phyloP scores from a whole-genome alignment of 2,329 filamentous ascomycete genomes.

The Fusarium paranaense region DNA sequence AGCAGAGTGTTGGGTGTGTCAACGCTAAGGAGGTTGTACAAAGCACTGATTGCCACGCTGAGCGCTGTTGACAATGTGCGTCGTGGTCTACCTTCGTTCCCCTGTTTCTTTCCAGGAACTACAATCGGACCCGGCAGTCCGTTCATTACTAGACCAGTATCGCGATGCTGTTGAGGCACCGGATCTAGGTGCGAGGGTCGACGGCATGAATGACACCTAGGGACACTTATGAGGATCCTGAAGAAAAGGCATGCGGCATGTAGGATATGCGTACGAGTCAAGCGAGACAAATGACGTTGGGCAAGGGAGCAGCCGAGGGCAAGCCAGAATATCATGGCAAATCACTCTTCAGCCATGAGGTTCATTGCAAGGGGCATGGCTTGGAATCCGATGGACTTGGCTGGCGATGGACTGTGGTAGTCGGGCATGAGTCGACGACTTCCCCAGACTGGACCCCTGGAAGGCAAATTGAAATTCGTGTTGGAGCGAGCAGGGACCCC shows the following conservation, averaged over 20 bases:
- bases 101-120: neutral
- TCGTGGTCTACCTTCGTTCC: constrained; percentile 36
- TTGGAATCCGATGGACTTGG: neutral
- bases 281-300: neutral
- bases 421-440: constrained; percentile 12
- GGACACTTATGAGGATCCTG: constrained; percentile 29
- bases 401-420: neutral
- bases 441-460: constrained; percentile 35
- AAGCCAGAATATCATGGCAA: constrained; percentile 2
- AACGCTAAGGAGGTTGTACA: constrained; percentile 93
- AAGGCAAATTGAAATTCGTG: constrained; percentile 18
- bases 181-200: constrained; percentile 15
- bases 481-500: constrained; percentile 21
- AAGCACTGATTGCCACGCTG: constrained; percentile 83
- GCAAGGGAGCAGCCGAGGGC: neutral
- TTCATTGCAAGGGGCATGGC: constrained; percentile 20
- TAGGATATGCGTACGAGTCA: constrained; percentile 9
- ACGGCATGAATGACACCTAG: constrained; percentile 5
- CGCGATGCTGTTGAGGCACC: constrained; percentile 44
- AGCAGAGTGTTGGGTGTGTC: constrained; percentile 86
- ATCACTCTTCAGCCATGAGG: constrained; percentile 11
- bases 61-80: constrained; percentile 88
- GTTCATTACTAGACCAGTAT: constrained; percentile 62
- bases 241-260: constrained; percentile 36
- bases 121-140: constrained; percentile 71